These are phyloP conservation scores for Clitocybe nebularis DNA, from an alignment of 1,284 basidiomycete genomes.

Conservation along the genomic window DNA sequence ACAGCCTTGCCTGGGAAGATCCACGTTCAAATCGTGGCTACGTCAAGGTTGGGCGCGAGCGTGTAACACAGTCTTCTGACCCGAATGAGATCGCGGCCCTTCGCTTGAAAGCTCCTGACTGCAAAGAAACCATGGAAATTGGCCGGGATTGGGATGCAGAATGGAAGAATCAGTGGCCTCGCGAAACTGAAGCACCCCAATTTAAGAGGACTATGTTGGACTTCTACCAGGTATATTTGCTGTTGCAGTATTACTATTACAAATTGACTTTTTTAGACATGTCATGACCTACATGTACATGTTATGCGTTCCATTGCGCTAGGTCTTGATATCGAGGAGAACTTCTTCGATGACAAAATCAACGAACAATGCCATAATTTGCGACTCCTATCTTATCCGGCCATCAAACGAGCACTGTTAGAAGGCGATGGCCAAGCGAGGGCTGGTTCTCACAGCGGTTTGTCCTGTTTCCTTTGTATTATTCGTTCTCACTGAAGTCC, in stretches of 20 bases:
- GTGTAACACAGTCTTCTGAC: conserved; percentile 71
- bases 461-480: conserved; percentile 9
- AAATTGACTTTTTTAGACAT: conserved; percentile 40
- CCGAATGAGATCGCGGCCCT: conserved; percentile 71
- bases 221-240: conserved; percentile 57
- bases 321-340: conserved; percentile 67
- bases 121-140: conserved; percentile 84
- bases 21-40: conserved; percentile 83
- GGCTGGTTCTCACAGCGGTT: conserved; percentile 76
- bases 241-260: not conserved
- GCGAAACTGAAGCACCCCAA: conserved; percentile 53
- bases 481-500: not conserved
- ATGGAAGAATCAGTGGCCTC: conserved; percentile 80
- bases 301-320: conserved; percentile 82
- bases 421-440: conserved; percentile 67
- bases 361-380: conserved; percentile 76
- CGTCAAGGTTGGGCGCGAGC: conserved; percentile 75
- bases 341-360: conserved; percentile 71
- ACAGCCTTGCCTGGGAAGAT: conserved; percentile 70
- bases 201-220: conserved; percentile 72
- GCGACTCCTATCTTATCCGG: conserved; percentile 71
- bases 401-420: conserved; percentile 58
- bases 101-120: conserved; percentile 70
- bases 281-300: conserved; percentile 68
- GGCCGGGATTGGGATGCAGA: conserved; percentile 73